phyloP scores from a whole-genome alignment of 1,139 yeast genomes.

The Blastobotrys arbuscula region DNA sequence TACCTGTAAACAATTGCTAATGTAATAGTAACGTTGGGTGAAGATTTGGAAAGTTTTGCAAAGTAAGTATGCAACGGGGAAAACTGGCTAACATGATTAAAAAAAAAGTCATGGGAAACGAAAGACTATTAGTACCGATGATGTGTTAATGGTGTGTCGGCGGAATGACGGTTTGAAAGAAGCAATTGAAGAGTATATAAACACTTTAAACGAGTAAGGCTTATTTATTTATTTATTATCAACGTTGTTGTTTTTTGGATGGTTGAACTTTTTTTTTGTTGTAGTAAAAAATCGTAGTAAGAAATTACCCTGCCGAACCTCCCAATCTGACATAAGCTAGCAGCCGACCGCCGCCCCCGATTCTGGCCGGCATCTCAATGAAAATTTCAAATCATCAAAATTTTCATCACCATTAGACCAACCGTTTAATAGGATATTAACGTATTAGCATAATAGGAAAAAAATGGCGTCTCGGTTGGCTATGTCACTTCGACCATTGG shows the following conservation, averaged over 20 bases:
- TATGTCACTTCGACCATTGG: background rate
- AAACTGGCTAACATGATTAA: background rate
- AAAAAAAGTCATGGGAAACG: conserved; percentile 32
- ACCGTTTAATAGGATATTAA: too few species aligned
- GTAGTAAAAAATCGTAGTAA: background rate
- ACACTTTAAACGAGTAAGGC: background rate
- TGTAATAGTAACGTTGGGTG: conserved; percentile 23
- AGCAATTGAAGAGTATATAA: conserved; percentile 25
- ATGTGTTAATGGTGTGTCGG: conserved; percentile 31
- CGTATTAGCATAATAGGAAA: background rate
- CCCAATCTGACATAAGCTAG: background rate
- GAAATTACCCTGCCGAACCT: background rate
- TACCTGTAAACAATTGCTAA: background rate
- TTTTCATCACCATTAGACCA: background rate
- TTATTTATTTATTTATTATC: too few species aligned
- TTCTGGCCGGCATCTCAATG: too few species aligned
- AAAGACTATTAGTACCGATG: conserved; percentile 27
- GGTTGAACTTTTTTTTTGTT: background rate
- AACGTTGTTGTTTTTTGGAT: too few species aligned
- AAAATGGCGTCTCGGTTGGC: conserved; percentile 6
- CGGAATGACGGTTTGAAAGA: conserved; percentile 29
- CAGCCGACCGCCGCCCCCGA: too few species aligned
- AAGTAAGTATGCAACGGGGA: conserved; percentile 15
- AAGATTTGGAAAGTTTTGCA: conserved; percentile 29
- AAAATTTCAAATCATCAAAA: background rate